Evolutionary conservation across 176 grass and related monocot genomes (phyloP), one percentile per base, ranked within the genome.

Genomic region (Phyllostachys edulis): DNA sequence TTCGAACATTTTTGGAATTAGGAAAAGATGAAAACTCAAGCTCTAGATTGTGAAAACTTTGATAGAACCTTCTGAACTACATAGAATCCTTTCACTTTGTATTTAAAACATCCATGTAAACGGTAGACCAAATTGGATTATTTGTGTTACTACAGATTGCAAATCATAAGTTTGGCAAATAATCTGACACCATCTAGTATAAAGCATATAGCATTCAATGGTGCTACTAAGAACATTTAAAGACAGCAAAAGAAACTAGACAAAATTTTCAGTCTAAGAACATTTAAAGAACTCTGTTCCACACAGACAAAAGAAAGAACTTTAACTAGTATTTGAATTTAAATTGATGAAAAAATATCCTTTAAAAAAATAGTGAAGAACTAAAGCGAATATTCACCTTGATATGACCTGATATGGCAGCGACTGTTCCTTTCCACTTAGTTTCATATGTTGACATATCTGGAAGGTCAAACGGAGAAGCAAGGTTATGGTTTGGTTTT

Each of bases 361-460:
- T 62, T 69, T 15, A 27, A 46, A 75, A 67, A 82, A 4, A 78
- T 55, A 69, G 7, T 45, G 49, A 77, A 44, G 74, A 74, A 82
- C 29, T 46, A 77, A 71, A 80, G 70, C 32, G 17, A 27, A 79
- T 27, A 75, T 34, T 80, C 75, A 94, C 96, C 91, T 99, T 32
- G 96, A 99, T 90, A 99, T 99, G 75, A 99, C 96, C 56, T 99
- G 96, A 90, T 92, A 99, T 69, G 96, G 96, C 61, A 99, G 82
- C 76, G 96, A 95, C 52, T 99, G 91, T 75, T 99, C 96, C 82
- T 96, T 99, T 75, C 96, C 96, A 82, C 93, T 99, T 77, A 91
- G 56, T 85, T 96, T 99, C 96, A 99, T 99, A 89, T 99, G 96
- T 67, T 90, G 96, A 51, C 96, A 99, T 92, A 99, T 99, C 96